Percentiles rank a stretch among this genome's conserved stretches.
These are phyloP conservation scores for Fusarium subglutinans DNA, from an alignment of 2,329 filamentous ascomycete species.

Conservation along the genomic window DNA sequence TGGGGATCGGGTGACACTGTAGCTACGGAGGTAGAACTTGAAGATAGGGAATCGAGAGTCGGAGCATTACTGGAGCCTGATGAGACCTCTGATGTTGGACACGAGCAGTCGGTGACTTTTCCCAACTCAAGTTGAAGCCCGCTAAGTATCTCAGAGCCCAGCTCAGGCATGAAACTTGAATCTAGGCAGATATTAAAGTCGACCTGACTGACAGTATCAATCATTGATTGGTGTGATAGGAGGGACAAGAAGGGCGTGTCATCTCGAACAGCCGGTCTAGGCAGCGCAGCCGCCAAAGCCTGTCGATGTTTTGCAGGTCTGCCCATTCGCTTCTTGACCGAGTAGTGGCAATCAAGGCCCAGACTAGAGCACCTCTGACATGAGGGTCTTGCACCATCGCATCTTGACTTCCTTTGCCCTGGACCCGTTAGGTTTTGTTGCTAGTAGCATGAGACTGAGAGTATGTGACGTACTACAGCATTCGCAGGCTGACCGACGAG, in stretches of 20 bases:
- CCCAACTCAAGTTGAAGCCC: neutral
- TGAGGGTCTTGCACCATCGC: neutral
- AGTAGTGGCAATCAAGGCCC: neutral
- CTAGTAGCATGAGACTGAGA: neutral
- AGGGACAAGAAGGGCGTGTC: neutral
- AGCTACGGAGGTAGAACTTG: neutral
- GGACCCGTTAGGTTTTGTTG: neutral
- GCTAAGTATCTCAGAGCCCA: neutral
- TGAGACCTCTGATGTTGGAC: rapidly evolving
- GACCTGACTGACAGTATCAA: neutral
- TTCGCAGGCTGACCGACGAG: neutral
- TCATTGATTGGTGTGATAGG: neutral
- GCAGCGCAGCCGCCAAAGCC: neutral
- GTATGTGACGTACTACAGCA: neutral
- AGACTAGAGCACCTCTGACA: neutral
- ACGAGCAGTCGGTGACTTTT: neutral
- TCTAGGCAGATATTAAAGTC: rapidly evolving
- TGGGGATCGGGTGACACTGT: rapidly evolving
- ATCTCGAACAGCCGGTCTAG: neutral
- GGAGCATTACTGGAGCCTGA: rapidly evolving
- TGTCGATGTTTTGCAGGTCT: neutral
- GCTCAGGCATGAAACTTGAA: neutral
- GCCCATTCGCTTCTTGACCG: neutral
- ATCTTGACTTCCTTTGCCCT: neutral
- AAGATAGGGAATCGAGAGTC: rapidly evolving